Conservation (phyloP, 495 filamentous ascomycete species). For the Cercophora samala region DNA sequence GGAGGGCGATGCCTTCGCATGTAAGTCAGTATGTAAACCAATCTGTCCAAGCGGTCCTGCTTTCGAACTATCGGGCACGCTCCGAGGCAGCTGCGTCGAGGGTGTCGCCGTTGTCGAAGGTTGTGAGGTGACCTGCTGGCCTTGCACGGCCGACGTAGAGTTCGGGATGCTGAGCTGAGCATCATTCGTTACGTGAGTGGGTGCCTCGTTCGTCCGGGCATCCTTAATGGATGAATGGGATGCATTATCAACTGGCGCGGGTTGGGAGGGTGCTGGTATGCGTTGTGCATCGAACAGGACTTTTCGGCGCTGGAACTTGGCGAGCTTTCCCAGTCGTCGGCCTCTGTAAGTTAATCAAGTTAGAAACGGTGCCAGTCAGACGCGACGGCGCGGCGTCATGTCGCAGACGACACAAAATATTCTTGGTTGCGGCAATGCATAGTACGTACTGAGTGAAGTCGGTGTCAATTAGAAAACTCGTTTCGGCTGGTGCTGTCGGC, state of each 20-base stretch:
- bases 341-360: conserved; percentile 50
- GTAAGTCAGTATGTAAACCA: background rate
- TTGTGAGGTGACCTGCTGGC: background rate
- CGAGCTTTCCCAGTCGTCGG: conserved; percentile 65
- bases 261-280: conserved; percentile 16
- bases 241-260: conserved; percentile 18
- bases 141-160: background rate
- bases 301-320: conserved; percentile 58
- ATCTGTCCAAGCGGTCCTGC: background rate
- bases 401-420: conserved; percentile 15
- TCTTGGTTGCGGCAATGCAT: conserved; percentile 2
- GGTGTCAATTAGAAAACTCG: conserved; percentile 67
- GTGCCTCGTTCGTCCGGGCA: background rate
- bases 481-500: conserved; percentile 51
- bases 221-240: background rate
- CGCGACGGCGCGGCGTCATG: conserved; percentile 28
- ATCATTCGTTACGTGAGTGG: background rate
- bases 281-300: conserved; percentile 38
- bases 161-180: conserved; percentile 3
- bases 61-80: background rate
- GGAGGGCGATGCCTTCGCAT: background rate
- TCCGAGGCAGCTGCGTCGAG: background rate
- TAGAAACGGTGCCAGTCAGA: conserved; percentile 9
- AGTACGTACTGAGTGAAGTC: conserved; percentile 71
- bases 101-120: background rate